Percentiles rank a stretch among this genome's conserved stretches.
Conservation (phyloP, 73 alveolate species). For the Symbiodinium natans region DNA sequence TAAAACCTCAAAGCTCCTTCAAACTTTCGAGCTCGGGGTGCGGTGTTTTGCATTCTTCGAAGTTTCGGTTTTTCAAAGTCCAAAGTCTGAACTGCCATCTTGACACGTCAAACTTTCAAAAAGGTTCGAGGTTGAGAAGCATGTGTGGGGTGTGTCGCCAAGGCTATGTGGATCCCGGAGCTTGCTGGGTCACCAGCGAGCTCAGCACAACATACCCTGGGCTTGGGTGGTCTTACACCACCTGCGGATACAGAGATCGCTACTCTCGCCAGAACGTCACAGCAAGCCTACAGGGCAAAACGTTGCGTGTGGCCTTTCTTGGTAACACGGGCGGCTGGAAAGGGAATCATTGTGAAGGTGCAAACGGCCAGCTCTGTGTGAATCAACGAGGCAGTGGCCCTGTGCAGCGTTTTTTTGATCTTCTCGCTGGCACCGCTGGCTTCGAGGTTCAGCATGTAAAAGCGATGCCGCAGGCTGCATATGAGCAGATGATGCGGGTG, state of each 20-base stretch:
- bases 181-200: constrained; percentile 13
- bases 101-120: too few relatives aligned
- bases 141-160: too few relatives aligned
- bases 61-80: too few relatives aligned
- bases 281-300: not conserved
- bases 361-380: not conserved
- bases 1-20: too few relatives aligned
- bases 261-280: constrained; percentile 22
- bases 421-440: constrained; percentile 6
- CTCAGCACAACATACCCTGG: not conserved
- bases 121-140: too few relatives aligned
- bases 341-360: constrained; percentile 39
- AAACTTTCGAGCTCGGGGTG: too few relatives aligned
- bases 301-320: constrained; percentile 21
- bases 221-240: constrained; percentile 37
- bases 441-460: constrained; percentile 28
- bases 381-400: constrained; percentile 50
- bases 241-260: constrained; percentile 42
- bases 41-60: too few relatives aligned
- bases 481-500: constrained; percentile 42
- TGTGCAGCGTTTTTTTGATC: constrained; percentile 40
- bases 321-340: constrained; percentile 80
- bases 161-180: constrained; percentile 13
- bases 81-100: too few relatives aligned
- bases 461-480: constrained; percentile 13